Evolutionary conservation across 306 rosid genomes (phyloP), one percentile per base, ranked within the genome.

Genomic region (Cicer yamashitae): DNA sequence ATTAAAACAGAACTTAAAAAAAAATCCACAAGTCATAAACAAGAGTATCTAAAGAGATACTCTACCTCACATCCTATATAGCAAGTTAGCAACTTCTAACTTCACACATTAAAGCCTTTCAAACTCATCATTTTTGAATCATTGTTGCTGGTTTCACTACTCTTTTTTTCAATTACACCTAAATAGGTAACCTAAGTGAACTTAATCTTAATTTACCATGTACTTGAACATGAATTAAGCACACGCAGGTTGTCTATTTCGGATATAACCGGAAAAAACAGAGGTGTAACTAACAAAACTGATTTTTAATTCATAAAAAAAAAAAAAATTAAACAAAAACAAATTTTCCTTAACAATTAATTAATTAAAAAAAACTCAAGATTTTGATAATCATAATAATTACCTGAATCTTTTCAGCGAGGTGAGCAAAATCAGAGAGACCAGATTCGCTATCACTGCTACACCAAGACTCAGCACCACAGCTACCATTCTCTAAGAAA

Each of bases 361-460:
- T 45, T 6, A 53, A 59, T 10, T n/a, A 59, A 1, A 7, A 7
- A 22, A 1, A 22, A 22, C 25, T 22, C 25, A 22, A 22, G 25
- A 22, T 1, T 22, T 22, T 8, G 6, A 54, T 25, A 34, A 62
- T 61, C 2, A 37, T 38, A 39, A 54, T 8, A 86, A 73, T 70
- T n/a, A 82, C 99, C 82, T 84, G 85, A 85, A 94, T 88, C 51
- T 83, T 92, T 2, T 94, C 99, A 9, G 92, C 91, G 15, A 92
- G 96, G 48, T 85, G 91, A 65, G 85, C 81, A 58, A 94, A 87
- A 86, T 94, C 99, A 54, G 96, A 86, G 47, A 77, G 83, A 73
- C 82, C 78, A 10, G 97, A 89, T 6, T 94, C 99, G 84, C 96
- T 90, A 17, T 94, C 99, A 77, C 96, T 90, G 88, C 99, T 90